Evolutionary conservation across 2,329 filamentous ascomycete genomes (phyloP).

Genomic region (Diaporthe sp.): DNA sequence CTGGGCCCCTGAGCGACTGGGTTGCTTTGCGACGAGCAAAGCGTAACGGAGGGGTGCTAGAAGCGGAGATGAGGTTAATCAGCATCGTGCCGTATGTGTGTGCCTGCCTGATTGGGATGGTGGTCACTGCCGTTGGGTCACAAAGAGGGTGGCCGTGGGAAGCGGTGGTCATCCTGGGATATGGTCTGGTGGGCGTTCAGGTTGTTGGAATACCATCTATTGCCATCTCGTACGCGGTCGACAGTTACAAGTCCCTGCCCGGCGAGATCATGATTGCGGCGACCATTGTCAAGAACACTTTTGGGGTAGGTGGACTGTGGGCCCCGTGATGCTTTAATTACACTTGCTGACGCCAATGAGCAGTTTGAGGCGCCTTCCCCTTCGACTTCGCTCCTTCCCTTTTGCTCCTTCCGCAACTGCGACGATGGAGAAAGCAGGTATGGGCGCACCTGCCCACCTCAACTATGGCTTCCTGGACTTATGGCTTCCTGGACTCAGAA

Average conservation of each 20-base stretch:
- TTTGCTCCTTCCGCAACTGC: no score
- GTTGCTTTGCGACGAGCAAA: slow-evolving; percentile 52
- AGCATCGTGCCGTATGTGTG: slow-evolving; percentile 57
- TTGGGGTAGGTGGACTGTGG: slow-evolving; percentile 49
- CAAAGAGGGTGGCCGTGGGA: slow-evolving; percentile 60
- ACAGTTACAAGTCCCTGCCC: slow-evolving; percentile 68
- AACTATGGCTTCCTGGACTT: no score
- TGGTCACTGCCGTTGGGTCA: slow-evolving; percentile 61
- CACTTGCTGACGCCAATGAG: background rate
- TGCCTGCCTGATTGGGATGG: slow-evolving; percentile 56
- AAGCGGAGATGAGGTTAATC: slow-evolving; percentile 59
- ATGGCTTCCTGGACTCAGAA: no score
- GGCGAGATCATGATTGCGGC: slow-evolving; percentile 72
- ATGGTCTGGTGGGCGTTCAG: slow-evolving; percentile 49
- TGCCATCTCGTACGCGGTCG: slow-evolving; percentile 68
- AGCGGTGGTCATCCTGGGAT: slow-evolving; percentile 60
- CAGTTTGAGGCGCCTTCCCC: no score
- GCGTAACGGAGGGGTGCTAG: slow-evolving; percentile 56
- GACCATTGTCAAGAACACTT: slow-evolving; percentile 72
- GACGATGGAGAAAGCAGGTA: no score
- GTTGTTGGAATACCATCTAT: slow-evolving; percentile 68
- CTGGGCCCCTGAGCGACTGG: slow-evolving; percentile 59
- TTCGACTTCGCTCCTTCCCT: no score
- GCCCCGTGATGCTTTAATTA: background rate
- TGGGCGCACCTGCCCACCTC: no score